phyloP scores from a whole-genome alignment of 2,329 filamentous ascomycete species.

The Aspergillus transmontanensis region DNA sequence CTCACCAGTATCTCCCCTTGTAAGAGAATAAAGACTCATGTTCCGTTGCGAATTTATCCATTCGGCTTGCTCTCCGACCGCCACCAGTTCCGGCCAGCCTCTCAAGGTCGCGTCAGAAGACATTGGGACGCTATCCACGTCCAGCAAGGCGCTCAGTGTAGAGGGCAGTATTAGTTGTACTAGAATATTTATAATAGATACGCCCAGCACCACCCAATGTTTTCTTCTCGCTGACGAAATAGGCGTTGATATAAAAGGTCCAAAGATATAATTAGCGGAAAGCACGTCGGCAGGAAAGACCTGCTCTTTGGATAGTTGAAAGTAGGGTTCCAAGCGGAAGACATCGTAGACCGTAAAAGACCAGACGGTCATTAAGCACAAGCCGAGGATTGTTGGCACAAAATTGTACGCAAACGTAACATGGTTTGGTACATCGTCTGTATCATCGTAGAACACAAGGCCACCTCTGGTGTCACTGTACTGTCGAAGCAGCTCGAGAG shows the following conservation, averaged over 20 bases:
- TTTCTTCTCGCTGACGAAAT: not conserved
- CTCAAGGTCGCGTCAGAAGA: not conserved
- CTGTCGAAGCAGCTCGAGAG: not conserved
- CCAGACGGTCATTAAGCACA: not conserved
- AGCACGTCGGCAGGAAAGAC: not conserved
- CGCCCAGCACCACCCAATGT: not conserved
- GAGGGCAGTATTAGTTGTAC: not conserved
- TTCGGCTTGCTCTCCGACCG: not conserved
- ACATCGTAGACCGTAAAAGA: not conserved
- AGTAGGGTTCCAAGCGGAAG: constrained; percentile 1
- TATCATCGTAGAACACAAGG: not conserved
- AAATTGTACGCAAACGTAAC: not conserved
- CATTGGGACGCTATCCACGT: not conserved
- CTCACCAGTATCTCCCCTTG: not conserved
- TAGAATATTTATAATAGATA: not conserved
- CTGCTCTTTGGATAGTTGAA: not conserved
- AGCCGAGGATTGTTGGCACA: not conserved
- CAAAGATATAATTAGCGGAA: not conserved
- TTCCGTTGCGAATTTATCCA: not conserved
- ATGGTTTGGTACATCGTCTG: not conserved
- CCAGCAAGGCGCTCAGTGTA: not conserved
- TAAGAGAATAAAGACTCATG: not conserved
- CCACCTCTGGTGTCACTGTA: not conserved
- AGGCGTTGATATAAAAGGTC: not conserved
- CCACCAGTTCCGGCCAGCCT: not conserved